These are phyloP conservation scores for Epichloe typhina DNA, from an alignment of 2,329 filamentous ascomycete species.

Conservation along the genomic window DNA sequence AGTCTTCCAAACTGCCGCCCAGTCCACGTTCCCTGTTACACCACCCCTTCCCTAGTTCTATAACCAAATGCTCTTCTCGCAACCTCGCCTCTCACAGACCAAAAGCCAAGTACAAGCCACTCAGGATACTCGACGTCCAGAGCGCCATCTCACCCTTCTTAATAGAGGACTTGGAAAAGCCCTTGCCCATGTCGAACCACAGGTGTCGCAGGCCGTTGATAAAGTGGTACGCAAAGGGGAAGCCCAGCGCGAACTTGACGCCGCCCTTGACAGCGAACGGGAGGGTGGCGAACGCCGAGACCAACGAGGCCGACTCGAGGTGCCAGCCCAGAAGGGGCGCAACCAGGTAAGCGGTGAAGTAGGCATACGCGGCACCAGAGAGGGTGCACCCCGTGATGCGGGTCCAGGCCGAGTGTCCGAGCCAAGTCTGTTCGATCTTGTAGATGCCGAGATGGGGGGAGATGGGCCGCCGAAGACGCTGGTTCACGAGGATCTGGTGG, in stretches of 20 bases:
- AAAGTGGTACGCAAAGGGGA: slow-evolving; percentile 47
- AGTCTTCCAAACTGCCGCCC: background rate
- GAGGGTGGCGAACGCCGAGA: slow-evolving; percentile 44
- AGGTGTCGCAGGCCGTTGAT: slow-evolving; percentile 44
- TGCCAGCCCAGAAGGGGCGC: slow-evolving; percentile 59
- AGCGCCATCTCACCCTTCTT: slow-evolving; percentile 32
- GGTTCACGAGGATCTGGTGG: slow-evolving; percentile 57
- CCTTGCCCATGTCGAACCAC: slow-evolving; percentile 36
- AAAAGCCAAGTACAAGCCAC: slow-evolving; percentile 33
- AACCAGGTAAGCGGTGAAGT: slow-evolving; percentile 66
- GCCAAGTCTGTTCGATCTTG: slow-evolving; percentile 75
- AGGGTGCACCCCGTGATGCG: slow-evolving; percentile 71
- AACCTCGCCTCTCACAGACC: slow-evolving; percentile 24
- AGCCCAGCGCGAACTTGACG: slow-evolving; percentile 41
- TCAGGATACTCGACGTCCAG: slow-evolving; percentile 32
- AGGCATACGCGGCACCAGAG: slow-evolving; percentile 65
- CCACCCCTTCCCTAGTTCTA: background rate
- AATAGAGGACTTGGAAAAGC: slow-evolving; percentile 36
- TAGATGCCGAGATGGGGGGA: slow-evolving; percentile 76
- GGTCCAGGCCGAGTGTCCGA: slow-evolving; percentile 57
- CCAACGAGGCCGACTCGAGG: slow-evolving; percentile 45
- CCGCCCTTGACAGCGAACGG: slow-evolving; percentile 46
- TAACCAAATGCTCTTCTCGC: fast-evolving
- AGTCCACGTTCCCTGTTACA: background rate
- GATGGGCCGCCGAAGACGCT: slow-evolving; percentile 71